Evolutionary conservation across 148 eudicot genomes (phyloP), one percentile per base, ranked within the genome.

Genomic region (Selenicereus undatus): DNA sequence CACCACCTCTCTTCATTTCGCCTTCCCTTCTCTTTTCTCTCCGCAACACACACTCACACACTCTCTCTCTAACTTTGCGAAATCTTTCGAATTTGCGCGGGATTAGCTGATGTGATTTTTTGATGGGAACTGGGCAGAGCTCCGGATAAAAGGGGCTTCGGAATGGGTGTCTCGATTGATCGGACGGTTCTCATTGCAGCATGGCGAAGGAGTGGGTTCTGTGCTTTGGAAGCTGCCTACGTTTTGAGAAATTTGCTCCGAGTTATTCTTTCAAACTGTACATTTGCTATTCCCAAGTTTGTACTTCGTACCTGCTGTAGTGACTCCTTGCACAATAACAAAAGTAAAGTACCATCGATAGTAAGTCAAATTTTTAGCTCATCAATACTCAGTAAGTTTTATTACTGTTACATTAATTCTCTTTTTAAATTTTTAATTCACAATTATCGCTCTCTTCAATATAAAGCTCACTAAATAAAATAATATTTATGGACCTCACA

Each of bases 1-100:
- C 71, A 66, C 79, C 87, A n/a, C 39, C 58, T 48, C 76, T 85
- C 87, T 80, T 90, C 85, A 81, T 66, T 64, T 78, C 71, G 66
- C 76, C 73, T n/a, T 13, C 48, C 8, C 26, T 39, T 39, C 43
- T 39, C 43, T 39, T 39, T 7, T 39, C 43, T 39, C 43, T 39
- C 43, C 43, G 43, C 43, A 39, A 39, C 3, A 7, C 43, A 39
- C 3, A 39, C 43, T 1, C 78, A 24, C 58, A 27, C 5, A 42
- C 56, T 24, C 69, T 17, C 29, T 58, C 39, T 45, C 21, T 20
- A 45, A 9, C 13, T 12, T 50, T 54, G 70, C 14, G 65, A 24
- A 39, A 64, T 17, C 18, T 45, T 32, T 76, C 27, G 68, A 54
- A 76, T 56, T 76, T 54, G 78, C 69, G 69, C 45, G 69, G 69